These are phyloP conservation scores for Boehmeria nivea DNA, from an alignment of 306 rosid genomes.

Conservation along the genomic window DNA sequence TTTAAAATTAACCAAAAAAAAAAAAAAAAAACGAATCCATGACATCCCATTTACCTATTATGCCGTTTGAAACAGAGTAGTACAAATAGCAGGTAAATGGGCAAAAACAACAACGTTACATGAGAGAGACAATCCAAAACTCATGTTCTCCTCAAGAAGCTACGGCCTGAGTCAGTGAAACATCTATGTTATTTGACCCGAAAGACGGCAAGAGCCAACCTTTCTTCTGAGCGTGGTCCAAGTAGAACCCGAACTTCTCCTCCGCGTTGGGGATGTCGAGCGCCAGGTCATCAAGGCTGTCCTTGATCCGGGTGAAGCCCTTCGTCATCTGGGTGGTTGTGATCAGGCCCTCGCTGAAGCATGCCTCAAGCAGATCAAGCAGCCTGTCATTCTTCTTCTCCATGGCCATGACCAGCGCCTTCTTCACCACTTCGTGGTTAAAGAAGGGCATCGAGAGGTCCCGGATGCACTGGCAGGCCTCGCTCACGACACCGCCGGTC, in stretches of 20 bases:
- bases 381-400: constrained; percentile 90
- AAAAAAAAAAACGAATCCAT: not conserved
- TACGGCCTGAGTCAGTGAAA: constrained; percentile 33
- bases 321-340: constrained; percentile 89
- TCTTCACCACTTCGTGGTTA: constrained; percentile 97
- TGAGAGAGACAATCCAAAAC: constrained; percentile 38
- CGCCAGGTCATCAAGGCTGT: constrained; percentile 86
- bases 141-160: constrained; percentile 42
- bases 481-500: constrained; percentile 77
- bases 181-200: constrained; percentile 35
- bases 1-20: no score
- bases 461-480: constrained; percentile 93
- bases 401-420: constrained; percentile 96
- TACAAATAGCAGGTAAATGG: constrained; percentile 19
- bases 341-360: constrained; percentile 84
- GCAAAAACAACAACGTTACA: constrained; percentile 30
- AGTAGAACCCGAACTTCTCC: constrained; percentile 65
- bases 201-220: constrained; percentile 77
- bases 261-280: constrained; percentile 87
- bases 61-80: not conserved
- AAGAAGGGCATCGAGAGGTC: constrained; percentile 96
- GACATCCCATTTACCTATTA: not conserved
- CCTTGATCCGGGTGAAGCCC: constrained; percentile 84
- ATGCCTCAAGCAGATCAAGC: constrained; percentile 81
- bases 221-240: constrained; percentile 61